Evolutionary conservation across 768 basidiomycete genomes (phyloP).

Genomic region (Boletus barrowsii): DNA sequence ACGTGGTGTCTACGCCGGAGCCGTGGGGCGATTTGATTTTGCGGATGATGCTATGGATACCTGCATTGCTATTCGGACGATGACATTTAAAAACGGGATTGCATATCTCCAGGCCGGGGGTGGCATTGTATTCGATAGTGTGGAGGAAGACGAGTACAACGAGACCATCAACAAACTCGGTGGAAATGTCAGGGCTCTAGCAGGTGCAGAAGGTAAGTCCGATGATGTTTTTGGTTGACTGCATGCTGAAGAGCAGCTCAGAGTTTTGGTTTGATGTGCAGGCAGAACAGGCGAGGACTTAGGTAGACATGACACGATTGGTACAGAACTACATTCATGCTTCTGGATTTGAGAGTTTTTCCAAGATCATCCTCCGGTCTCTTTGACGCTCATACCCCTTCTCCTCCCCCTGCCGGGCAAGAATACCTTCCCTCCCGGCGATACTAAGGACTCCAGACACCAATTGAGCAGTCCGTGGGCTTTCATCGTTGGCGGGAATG

Average conservation of each 20-base stretch:
- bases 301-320: conserved; percentile 19
- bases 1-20: conserved; percentile 94
- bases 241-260: conserved; percentile 32
- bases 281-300: conserved; percentile 35
- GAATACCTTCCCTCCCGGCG: conserved; percentile 75
- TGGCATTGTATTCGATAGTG: conserved; percentile 95
- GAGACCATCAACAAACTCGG: conserved; percentile 95
- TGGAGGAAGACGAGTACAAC: conserved; percentile 94
- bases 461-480: conserved; percentile 83
- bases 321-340: conserved; percentile 13
- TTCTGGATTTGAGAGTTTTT: conserved; percentile 20
- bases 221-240: conserved; percentile 1
- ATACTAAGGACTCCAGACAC: conserved; percentile 87
- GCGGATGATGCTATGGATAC: conserved; percentile 94
- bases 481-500: conserved; percentile 98
- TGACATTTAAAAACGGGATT: conserved; percentile 91
- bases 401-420: conserved; percentile 37
- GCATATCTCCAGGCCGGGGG: conserved; percentile 96
- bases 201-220: conserved; percentile 81
- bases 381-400: conserved; percentile 20
- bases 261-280: conserved; percentile 73
- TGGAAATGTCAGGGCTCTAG: conserved; percentile 82
- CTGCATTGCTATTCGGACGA: conserved; percentile 97
- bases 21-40: conserved; percentile 97
- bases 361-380: conserved; percentile 26